Percentiles rank a stretch among this genome's conserved stretches.
These are phyloP conservation scores for Cicer cuneatum DNA, from an alignment of 306 rosid genomes.

Conservation along the genomic window DNA sequence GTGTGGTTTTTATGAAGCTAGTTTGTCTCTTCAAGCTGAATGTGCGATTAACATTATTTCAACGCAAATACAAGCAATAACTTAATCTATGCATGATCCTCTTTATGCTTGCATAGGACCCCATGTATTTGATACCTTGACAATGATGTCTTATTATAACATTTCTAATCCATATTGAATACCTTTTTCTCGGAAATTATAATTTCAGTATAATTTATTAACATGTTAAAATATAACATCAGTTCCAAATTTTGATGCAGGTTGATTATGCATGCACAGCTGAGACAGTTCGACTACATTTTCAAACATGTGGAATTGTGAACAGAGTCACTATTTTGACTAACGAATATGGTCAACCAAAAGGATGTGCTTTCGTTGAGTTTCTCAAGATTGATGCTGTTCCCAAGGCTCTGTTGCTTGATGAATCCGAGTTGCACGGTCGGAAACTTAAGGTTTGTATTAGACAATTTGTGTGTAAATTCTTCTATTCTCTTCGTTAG, in stretches of 20 bases:
- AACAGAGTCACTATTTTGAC: not conserved
- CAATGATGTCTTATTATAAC: no score
- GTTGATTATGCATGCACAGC: slow-evolving; percentile 9
- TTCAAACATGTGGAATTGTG: not conserved
- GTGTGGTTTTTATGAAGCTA: no score
- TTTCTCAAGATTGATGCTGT: not conserved
- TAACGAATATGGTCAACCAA: not conserved
- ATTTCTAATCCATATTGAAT: not conserved
- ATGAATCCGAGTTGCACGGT: not conserved
- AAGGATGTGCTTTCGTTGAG: slow-evolving; percentile 9
- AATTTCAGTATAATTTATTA: no score
- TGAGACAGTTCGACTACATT: not conserved
- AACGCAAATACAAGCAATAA: no score
- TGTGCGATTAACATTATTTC: no score
- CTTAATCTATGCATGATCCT: not conserved
- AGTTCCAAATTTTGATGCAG: slow-evolving; percentile 7
- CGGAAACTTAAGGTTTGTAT: slow-evolving; percentile 9
- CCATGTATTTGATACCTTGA: no score
- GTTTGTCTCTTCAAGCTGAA: no score
- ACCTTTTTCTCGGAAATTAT: no score
- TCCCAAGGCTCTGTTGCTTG: not conserved
- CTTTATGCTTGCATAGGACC: not conserved
- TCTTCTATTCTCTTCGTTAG: not conserved
- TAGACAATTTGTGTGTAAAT: not conserved
- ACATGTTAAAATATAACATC: not conserved